phyloP scores from a whole-genome alignment of 768 basidiomycete species.

The Sporobolomyces phaffii region DNA sequence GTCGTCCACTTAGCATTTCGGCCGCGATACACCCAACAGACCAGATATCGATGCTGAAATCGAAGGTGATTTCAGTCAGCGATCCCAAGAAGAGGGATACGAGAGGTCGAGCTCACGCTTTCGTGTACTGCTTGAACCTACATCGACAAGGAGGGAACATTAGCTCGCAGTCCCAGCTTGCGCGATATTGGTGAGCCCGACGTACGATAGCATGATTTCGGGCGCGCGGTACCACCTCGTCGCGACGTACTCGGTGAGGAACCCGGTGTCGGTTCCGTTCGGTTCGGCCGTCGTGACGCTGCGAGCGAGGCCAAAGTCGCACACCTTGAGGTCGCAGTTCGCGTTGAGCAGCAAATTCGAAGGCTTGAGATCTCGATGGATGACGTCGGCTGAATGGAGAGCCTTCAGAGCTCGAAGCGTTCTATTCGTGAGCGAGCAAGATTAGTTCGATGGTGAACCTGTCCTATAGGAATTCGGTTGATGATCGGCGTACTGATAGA shows the following conservation, averaged over 20 bases:
- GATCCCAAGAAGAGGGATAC: not conserved
- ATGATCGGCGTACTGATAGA: constrained; percentile 59
- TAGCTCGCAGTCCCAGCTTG: no score
- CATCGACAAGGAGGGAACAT: no score
- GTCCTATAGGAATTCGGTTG: not conserved
- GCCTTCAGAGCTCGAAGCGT: constrained; percentile 90
- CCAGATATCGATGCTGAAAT: constrained; percentile 73
- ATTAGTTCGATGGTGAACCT: no score
- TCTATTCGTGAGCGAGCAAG: no score
- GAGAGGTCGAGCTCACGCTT: not conserved
- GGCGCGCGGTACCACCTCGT: constrained; percentile 67
- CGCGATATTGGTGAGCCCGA: not conserved
- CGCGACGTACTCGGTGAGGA: constrained; percentile 65
- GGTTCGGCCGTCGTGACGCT: constrained; percentile 44
- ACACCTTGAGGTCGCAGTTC: constrained; percentile 39
- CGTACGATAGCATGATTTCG: constrained; percentile 51
- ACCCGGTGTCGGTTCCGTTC: constrained; percentile 45
- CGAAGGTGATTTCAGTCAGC: not conserved
- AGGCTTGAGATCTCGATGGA: constrained; percentile 85
- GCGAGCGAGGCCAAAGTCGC: constrained; percentile 78
- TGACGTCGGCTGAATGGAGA: constrained; percentile 73
- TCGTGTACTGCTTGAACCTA: constrained; percentile 14
- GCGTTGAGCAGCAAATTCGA: constrained; percentile 92
- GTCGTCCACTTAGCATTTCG: constrained; percentile 86
- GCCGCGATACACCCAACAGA: constrained; percentile 74